Conservation (phyloP, 129 eudicot species). For the Pseudognaphalium luteoalbum region DNA sequence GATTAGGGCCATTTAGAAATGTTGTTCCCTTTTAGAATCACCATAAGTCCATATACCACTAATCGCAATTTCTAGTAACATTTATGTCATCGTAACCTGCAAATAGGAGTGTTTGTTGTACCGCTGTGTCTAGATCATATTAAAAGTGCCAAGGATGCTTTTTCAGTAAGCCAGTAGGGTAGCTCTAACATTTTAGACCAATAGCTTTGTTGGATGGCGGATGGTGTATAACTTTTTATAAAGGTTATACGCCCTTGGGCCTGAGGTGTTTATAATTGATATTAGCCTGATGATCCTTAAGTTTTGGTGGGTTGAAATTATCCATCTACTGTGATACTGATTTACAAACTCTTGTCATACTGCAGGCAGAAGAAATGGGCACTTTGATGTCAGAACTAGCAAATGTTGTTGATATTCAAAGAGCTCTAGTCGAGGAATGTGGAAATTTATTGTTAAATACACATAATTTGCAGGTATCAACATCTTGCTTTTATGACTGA, state of each 20-base stretch:
- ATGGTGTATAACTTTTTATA: neutral
- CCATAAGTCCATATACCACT: neutral
- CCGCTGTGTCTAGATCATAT: neutral
- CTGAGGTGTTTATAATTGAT: neutral
- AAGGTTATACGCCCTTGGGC: neutral
- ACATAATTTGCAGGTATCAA: conserved; percentile 51
- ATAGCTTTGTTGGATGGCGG: neutral
- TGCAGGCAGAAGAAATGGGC: conserved; percentile 82
- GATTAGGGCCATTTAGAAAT: conserved; percentile 2
- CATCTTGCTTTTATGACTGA: neutral
- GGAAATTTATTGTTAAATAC: conserved; percentile 57
- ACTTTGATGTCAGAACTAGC: conserved; percentile 53
- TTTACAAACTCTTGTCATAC: neutral
- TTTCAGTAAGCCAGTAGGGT: neutral
- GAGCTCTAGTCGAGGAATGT: conserved; percentile 57
- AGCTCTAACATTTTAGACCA: neutral
- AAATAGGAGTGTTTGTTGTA: neutral
- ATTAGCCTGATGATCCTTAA: neutral
- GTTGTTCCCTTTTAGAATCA: neutral
- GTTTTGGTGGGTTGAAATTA: too few relatives aligned
- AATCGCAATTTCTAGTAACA: neutral
- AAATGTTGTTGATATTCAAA: conserved; percentile 50
- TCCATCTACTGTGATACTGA: neutral
- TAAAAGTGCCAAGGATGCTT: neutral
- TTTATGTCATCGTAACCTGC: conserved; percentile 7